Evolutionary conservation across 805 yeast species (phyloP), one percentile per base, ranked within the genome.

Genomic region (Yarrowia porcina): DNA sequence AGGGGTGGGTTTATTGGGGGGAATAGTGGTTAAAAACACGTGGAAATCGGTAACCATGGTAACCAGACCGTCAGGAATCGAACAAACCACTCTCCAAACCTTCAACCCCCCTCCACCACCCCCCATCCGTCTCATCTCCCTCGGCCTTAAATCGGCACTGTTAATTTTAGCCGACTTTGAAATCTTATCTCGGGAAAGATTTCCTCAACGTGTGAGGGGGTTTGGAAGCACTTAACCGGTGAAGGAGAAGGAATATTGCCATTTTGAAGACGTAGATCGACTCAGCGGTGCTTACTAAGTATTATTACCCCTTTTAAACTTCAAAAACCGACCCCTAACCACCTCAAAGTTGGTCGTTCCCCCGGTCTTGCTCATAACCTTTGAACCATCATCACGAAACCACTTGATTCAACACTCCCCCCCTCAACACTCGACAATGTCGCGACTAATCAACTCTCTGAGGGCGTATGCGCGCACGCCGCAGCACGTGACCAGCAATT

Each of bases 401-500:
- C n/a, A n/a, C n/a, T 47, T 45, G 13, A 9, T 25, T 25, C n/a
- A n/a, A n/a, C n/a, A n/a, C n/a, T n/a, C n/a, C n/a, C n/a, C n/a
- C n/a, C n/a, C n/a, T n/a, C n/a, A n/a, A n/a, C n/a, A n/a, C n/a
- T n/a, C n/a, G n/a, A 32, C 38, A 38, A 56, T 56, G 61, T 39
- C 61, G 30, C 61, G 49, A 8, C 36, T 56, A 25, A 30, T 59
- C 52, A 35, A 50, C 50, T 52, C 61, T 36, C 30, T 61, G 32
- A 21, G 45, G 36, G 39, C 47, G n/a, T 50, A 61, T 17, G 63
- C 66, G 15, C 63, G 66, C 9, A 49, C 64, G 21, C 63, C 57
- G 49, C 63, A 59, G 12, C 17, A 64, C 65, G 23, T 61, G 64
- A 27, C 59, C 44, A 28, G 21, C 61, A 20, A 63, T 47, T 70